Evolutionary conservation across 2,329 filamentous ascomycete genomes (phyloP).

Genomic region (Fusarium papillatum): DNA sequence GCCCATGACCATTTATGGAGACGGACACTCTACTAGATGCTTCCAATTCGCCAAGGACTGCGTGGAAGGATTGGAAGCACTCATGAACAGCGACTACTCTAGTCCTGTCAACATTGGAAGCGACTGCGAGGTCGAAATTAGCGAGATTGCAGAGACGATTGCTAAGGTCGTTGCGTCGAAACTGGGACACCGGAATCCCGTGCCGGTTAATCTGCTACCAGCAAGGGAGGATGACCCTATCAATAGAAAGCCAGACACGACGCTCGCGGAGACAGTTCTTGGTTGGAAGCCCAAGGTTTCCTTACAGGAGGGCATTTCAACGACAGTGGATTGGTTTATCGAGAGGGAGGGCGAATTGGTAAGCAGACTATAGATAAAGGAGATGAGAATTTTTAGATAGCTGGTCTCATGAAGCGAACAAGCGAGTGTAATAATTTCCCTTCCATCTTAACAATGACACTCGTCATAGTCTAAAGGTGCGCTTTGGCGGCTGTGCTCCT

Average conservation of each 20-base stretch:
- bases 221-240: constrained; percentile 37
- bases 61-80: constrained; percentile 16
- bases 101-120: constrained; percentile 35
- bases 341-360: constrained; percentile 13
- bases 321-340: constrained; percentile 37
- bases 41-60: constrained; percentile 31
- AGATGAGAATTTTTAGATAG: neutral
- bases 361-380: constrained; percentile 12
- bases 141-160: constrained; percentile 28
- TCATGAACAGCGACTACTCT: constrained; percentile 36
- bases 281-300: constrained; percentile 25
- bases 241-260: constrained; percentile 27
- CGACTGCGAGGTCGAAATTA: constrained; percentile 30
- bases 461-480: neutral
- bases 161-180: constrained; percentile 28
- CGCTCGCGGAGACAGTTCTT: constrained; percentile 18
- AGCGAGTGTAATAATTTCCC: neutral
- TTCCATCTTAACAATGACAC: neutral
- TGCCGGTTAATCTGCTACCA: constrained; percentile 18
- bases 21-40: constrained; percentile 30
- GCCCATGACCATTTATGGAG: constrained; percentile 33
- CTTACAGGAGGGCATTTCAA: constrained; percentile 27
- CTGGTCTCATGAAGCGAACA: neutral
- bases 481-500: neutral
- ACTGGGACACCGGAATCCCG: constrained; percentile 3